Evolutionary conservation across 257 asterid species (phyloP).

Genomic region (Penstemon eatonii): DNA sequence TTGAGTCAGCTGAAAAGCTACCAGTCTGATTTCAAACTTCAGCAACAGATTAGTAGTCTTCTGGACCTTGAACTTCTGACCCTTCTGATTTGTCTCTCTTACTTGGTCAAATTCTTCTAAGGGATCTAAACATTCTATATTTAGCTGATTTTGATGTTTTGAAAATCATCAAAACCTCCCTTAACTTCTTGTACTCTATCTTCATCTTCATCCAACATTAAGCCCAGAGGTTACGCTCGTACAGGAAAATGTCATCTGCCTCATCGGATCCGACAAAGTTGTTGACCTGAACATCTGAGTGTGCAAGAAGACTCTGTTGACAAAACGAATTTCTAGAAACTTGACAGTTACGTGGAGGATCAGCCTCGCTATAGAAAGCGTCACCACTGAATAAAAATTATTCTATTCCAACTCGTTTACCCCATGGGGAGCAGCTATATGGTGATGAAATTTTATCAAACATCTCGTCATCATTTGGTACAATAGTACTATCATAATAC

Average conservation of each 20-base stretch:
- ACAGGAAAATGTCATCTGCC: conserved; percentile 50
- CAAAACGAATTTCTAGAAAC: conserved; percentile 11
- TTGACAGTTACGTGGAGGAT: conserved; percentile 12
- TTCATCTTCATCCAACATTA: neutral
- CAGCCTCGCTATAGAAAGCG: conserved; percentile 23
- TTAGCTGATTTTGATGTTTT: too few relatives aligned
- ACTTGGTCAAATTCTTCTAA: too few relatives aligned
- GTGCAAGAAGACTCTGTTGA: neutral
- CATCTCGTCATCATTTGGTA: conserved; percentile 31
- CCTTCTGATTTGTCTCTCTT: too few relatives aligned
- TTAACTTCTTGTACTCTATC: too few relatives aligned
- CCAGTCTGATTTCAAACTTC: too few relatives aligned
- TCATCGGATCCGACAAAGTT: conserved; percentile 32
- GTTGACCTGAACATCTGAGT: conserved; percentile 32
- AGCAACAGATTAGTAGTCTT: too few relatives aligned
- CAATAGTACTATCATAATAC: conserved; percentile 27
- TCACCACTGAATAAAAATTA: conserved; percentile 23
- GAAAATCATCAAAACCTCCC: too few relatives aligned
- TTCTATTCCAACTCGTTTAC: conserved; percentile 28
- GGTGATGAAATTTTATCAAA: conserved; percentile 34
- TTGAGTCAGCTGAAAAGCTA: too few relatives aligned
- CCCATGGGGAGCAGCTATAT: conserved; percentile 36
- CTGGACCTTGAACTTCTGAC: too few relatives aligned
- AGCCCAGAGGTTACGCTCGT: conserved; percentile 38
- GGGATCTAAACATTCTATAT: too few relatives aligned